A percentile compares a stretch with the other conserved stretches of the same genome.
phyloP scores from a whole-genome alignment of 176 grass and related monocot species.

The Juncus inflexus region DNA sequence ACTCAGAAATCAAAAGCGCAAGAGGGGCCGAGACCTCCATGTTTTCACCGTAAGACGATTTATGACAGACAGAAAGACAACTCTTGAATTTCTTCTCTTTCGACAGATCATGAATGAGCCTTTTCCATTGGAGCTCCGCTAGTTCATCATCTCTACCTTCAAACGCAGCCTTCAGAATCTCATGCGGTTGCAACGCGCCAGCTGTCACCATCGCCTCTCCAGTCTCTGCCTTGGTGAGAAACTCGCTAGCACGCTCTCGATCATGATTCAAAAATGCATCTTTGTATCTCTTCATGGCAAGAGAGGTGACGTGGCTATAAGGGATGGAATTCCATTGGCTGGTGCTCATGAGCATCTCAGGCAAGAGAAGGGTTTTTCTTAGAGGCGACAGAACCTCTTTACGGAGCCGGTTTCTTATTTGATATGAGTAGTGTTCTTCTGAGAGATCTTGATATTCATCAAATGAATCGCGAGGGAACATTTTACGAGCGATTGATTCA shows the following conservation, averaged over 20 bases:
- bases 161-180: slow-evolving; percentile 12
- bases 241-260: slow-evolving; percentile 18
- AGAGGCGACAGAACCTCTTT: slow-evolving; percentile 41
- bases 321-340: slow-evolving; percentile 39
- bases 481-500: slow-evolving; percentile 47
- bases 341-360: slow-evolving; percentile 57
- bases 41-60: slow-evolving; percentile 22
- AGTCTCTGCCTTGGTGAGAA: slow-evolving; percentile 20
- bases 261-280: slow-evolving; percentile 34
- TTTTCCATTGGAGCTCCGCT: slow-evolving; percentile 35
- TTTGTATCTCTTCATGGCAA: slow-evolving; percentile 53
- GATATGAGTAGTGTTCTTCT: slow-evolving; percentile 50
- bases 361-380: slow-evolving; percentile 33
- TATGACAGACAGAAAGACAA: slow-evolving; percentile 46
- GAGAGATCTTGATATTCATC: slow-evolving; percentile 28
- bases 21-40: slow-evolving; percentile 43
- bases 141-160: slow-evolving; percentile 10
- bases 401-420: slow-evolving; percentile 34
- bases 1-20: slow-evolving; percentile 40
- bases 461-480: slow-evolving; percentile 37
- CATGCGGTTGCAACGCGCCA: slow-evolving; percentile 36
- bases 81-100: slow-evolving; percentile 27
- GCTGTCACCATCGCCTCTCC: slow-evolving; percentile 32
- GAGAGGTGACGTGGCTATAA: slow-evolving; percentile 45
- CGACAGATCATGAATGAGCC: slow-evolving; percentile 29